A percentile compares a stretch with the other conserved stretches of the same genome.
Evolutionary conservation across 768 basidiomycete species (phyloP).

Genomic region (Termitomyces eurrhizus): DNA sequence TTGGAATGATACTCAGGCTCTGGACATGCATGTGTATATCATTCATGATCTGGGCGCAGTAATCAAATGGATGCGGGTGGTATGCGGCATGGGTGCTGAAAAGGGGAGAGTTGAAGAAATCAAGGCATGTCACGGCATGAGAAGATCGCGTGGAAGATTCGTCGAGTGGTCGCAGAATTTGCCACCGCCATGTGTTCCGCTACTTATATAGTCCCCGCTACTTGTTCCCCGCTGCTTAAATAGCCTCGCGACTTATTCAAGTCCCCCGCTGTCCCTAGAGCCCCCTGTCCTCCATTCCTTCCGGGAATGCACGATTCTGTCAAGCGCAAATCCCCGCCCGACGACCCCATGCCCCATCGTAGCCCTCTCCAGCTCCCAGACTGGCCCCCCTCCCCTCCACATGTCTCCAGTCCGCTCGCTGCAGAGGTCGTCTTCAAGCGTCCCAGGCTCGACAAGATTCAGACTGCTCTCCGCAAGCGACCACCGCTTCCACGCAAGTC

Average conservation of each 20-base stretch:
- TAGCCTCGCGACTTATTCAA: background rate
- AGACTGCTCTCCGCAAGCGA: slow-evolving; percentile 21
- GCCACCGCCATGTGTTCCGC: slow-evolving; percentile 39
- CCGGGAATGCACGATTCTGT: slow-evolving; percentile 56
- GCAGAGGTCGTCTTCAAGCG: slow-evolving; percentile 31
- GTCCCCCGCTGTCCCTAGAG: slow-evolving; percentile 3
- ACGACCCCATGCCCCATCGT: slow-evolving; percentile 30
- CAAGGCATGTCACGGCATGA: slow-evolving; percentile 33
- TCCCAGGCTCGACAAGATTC: slow-evolving; percentile 35
- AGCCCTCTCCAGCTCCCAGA: slow-evolving; percentile 40
- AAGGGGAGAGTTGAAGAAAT: slow-evolving; percentile 20
- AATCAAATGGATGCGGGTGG: slow-evolving; percentile 16
- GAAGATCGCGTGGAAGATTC: slow-evolving; percentile 26
- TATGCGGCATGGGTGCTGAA: slow-evolving; percentile 18
- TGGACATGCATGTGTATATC: slow-evolving; percentile 15
- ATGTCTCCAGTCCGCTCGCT: slow-evolving; percentile 28
- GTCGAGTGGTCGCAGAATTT: slow-evolving; percentile 13
- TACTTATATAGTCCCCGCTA: slow-evolving; percentile 26
- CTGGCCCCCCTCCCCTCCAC: slow-evolving; percentile 28
- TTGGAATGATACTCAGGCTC: slow-evolving; percentile 14
- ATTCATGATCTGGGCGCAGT: slow-evolving; percentile 13
- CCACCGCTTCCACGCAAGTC: slow-evolving; percentile 19
- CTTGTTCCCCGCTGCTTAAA: slow-evolving; percentile 4
- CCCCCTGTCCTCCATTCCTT: slow-evolving; percentile 1
- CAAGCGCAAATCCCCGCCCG: slow-evolving; percentile 64